Evolutionary conservation across 306 rosid species (phyloP), one percentile per base, ranked within the genome.

Genomic region (Acacia crassicarpa): DNA sequence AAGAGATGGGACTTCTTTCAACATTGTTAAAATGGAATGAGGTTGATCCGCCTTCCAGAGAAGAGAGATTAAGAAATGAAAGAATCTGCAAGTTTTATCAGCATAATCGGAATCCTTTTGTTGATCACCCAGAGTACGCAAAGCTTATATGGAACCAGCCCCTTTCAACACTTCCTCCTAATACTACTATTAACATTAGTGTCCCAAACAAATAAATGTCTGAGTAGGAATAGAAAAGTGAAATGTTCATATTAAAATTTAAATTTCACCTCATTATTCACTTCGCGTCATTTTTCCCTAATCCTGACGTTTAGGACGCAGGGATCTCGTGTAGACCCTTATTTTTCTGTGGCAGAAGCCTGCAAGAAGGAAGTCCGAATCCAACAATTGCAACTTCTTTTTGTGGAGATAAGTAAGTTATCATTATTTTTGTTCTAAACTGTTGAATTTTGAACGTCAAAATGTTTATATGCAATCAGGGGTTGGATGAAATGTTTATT

Each of bases 31-130:
- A 82, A 83, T 92, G 97, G 97, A 92, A 90, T 59, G 89, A 81
- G 72, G 70, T 72, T 11, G 94, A 92, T 83, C 94, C 97, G n/a
- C 92, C 97, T 74, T 92, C 97, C 7, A 90, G 92, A 86, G 93
- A 88, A 38, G 94, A 92, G 87, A 89, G 85, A 80, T 59, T 90
- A 81, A 88, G 97, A 84, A 89, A 90, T 86, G 94, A 91, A 43
- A 91, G 97, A 85, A 86, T 89, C 72, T 92, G 94, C 92, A 88
- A 88, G 87, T 12, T 84, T 48, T 92, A 90, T 85, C 94, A 92
- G 83, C 93, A 91, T 69, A 92, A 92, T 80, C 84, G 93, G 67
- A 90, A 90, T 84, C 94, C 94, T 38, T 92, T 90, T 88, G 89
- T 92, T 44, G 97, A 90, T 79, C 88, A 92, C 83, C 93, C 92